A percentile compares a stretch with the other conserved stretches of the same genome.
phyloP scores from a whole-genome alignment of 75 land plant species.

The Pseudotsuga menziesii region DNA sequence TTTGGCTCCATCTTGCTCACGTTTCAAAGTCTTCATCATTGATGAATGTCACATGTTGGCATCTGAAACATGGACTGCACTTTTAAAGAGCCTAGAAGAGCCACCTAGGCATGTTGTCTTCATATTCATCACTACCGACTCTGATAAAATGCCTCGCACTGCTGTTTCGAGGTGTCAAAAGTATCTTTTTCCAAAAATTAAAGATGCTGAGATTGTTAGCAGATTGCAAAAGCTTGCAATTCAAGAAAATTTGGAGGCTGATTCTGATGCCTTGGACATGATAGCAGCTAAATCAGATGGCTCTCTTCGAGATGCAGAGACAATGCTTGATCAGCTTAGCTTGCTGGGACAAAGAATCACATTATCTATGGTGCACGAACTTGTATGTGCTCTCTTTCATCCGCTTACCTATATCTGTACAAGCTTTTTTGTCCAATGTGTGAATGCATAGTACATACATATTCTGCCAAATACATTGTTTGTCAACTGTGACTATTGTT shows the following conservation, averaged over 20 bases:
- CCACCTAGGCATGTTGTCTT: conserved; percentile 59
- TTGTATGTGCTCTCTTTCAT: conserved; percentile 48
- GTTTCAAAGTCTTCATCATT: conserved; percentile 65
- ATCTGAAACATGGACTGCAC: conserved; percentile 55
- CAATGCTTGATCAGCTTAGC: conserved; percentile 78
- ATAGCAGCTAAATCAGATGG: conserved; percentile 74
- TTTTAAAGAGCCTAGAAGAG: conserved; percentile 68
- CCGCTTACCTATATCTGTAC: neutral
- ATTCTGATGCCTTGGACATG: conserved; percentile 56
- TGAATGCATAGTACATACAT: neutral
- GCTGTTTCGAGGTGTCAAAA: conserved; percentile 76
- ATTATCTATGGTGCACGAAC: conserved; percentile 7
- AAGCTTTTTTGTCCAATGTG: neutral
- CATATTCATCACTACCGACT: conserved; percentile 63
- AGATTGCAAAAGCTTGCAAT: conserved; percentile 44
- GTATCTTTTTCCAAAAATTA: conserved; percentile 68
- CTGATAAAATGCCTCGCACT: conserved; percentile 63
- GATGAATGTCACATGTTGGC: conserved; percentile 74
- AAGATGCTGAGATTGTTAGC: conserved; percentile 45
- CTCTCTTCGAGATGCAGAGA: conserved; percentile 84
- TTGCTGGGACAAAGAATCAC: conserved; percentile 75
- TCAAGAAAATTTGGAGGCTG: conserved; percentile 63
- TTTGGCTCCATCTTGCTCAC: conserved; percentile 13
- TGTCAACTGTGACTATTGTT: neutral
- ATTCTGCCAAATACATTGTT: neutral